Evolutionary conservation across 164 flowering plant genomes (phyloP).

Genomic region (Piper betle): DNA sequence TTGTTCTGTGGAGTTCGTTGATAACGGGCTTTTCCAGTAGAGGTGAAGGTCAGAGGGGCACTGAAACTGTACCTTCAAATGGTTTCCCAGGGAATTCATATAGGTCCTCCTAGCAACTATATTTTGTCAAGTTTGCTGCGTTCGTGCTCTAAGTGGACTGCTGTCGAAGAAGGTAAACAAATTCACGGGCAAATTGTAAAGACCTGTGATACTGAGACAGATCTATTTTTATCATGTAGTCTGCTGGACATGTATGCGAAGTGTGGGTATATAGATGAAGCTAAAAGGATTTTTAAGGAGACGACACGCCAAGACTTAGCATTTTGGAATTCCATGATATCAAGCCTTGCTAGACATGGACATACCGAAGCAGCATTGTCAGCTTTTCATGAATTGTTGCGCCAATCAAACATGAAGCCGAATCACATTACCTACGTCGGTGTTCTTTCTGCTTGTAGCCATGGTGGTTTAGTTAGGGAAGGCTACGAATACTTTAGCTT

Average conservation of each 20-base stretch:
- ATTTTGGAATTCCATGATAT: conserved; percentile 23
- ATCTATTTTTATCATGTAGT: conserved; percentile 10
- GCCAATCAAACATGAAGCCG: conserved; percentile 11
- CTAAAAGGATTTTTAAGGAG: conserved; percentile 13
- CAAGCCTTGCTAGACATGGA: conserved; percentile 18
- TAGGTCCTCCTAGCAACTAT: conserved; percentile 14
- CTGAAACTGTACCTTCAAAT: conserved; percentile 10
- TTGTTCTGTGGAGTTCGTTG: conserved; percentile 4
- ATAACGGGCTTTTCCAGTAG: conserved; percentile 14
- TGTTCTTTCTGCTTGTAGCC: conserved; percentile 22
- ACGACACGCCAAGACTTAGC: conserved; percentile 12
- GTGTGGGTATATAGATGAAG: conserved; percentile 17
- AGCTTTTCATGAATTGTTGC: conserved; percentile 10
- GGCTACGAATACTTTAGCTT: conserved; percentile 14
- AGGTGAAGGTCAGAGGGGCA: conserved; percentile 13
- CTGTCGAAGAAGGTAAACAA: conserved; percentile 22
- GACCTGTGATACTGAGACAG: conserved; percentile 3
- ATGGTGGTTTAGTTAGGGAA: conserved; percentile 16
- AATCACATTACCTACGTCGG: conserved; percentile 16
- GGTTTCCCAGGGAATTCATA: conserved; percentile 9
- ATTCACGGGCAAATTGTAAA: conserved; percentile 20
- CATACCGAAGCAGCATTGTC: conserved; percentile 9
- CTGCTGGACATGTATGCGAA: conserved; percentile 19
- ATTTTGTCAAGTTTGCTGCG: conserved; percentile 15
- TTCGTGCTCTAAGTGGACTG: conserved; percentile 13